Evolutionary conservation across 305 asterid genomes (phyloP).

Genomic region (Fraxinus dipetala): DNA sequence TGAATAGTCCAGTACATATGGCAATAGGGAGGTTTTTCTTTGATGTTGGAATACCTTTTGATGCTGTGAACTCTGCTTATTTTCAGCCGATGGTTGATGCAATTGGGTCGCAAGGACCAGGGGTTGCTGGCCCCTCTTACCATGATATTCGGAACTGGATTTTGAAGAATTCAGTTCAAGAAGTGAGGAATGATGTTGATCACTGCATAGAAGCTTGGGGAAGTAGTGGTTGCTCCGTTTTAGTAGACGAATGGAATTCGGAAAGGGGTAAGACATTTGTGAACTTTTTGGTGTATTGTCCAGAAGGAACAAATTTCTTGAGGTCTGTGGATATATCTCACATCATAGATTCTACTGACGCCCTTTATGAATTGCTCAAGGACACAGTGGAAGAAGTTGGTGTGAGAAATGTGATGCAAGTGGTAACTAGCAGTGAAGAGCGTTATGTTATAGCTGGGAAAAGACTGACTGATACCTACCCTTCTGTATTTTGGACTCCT

Average conservation of each 20-base stretch:
- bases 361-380: conserved; percentile 61
- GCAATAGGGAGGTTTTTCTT: conserved; percentile 79
- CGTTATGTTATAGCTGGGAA: conserved; percentile 69
- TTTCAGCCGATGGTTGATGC: conserved; percentile 92
- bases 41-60: conserved; percentile 67
- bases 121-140: conserved; percentile 62
- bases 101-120: conserved; percentile 64
- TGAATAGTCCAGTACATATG: conserved; percentile 58
- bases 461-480: conserved; percentile 59
- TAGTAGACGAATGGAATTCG: conserved; percentile 68
- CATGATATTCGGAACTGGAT: conserved; percentile 77
- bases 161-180: conserved; percentile 67
- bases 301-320: conserved; percentile 64
- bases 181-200: conserved; percentile 58
- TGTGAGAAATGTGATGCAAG: conserved; percentile 66
- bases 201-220: conserved; percentile 66
- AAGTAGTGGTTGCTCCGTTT: conserved; percentile 71
- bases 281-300: conserved; percentile 56
- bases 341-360: conserved; percentile 48
- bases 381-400: conserved; percentile 86
- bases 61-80: conserved; percentile 70
- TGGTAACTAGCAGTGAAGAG: conserved; percentile 66
- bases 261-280: conserved; percentile 57
- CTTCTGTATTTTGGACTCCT: conserved; percentile 85
- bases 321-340: conserved; percentile 68